Conservation (phyloP, 306 rosid genomes). For the Mucuna pruriens region DNA sequence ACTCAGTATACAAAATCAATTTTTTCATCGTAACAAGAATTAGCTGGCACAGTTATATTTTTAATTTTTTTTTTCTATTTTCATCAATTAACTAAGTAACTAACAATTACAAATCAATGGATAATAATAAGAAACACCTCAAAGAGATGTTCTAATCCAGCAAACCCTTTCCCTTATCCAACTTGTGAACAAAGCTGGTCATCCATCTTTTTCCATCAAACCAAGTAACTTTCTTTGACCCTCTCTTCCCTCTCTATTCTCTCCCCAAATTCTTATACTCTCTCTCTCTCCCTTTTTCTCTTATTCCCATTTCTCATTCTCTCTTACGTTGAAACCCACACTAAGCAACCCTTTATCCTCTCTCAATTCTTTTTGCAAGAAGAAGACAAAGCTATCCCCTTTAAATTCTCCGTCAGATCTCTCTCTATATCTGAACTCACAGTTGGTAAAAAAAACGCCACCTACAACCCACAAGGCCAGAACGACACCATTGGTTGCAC, state of each 20-base stretch:
- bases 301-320: background rate
- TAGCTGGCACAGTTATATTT: background rate
- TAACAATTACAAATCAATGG: background rate
- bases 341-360: slow-evolving; percentile 22
- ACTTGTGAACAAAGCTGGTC: slow-evolving; percentile 32
- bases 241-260: slow-evolving; percentile 1
- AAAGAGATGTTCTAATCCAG: slow-evolving; percentile 20
- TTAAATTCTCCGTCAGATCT: slow-evolving; percentile 49
- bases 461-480: no score
- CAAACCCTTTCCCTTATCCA: background rate
- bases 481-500: background rate
- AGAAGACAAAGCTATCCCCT: slow-evolving; percentile 47
- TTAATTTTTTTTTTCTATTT: background rate
- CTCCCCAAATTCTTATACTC: slow-evolving; percentile 4
- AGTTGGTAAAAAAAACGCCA: no score
- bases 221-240: slow-evolving; percentile 39
- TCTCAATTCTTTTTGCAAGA: background rate
- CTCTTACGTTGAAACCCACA: slow-evolving; percentile 29
- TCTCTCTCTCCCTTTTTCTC: background rate
- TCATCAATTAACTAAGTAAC: background rate
- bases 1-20: background rate
- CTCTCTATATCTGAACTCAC: background rate
- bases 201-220: slow-evolving; percentile 15
- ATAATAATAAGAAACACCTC: slow-evolving; percentile 1
- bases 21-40: background rate